phyloP scores from a whole-genome alignment of 2,329 filamentous ascomycete genomes.

The Pezicula carpinea region DNA sequence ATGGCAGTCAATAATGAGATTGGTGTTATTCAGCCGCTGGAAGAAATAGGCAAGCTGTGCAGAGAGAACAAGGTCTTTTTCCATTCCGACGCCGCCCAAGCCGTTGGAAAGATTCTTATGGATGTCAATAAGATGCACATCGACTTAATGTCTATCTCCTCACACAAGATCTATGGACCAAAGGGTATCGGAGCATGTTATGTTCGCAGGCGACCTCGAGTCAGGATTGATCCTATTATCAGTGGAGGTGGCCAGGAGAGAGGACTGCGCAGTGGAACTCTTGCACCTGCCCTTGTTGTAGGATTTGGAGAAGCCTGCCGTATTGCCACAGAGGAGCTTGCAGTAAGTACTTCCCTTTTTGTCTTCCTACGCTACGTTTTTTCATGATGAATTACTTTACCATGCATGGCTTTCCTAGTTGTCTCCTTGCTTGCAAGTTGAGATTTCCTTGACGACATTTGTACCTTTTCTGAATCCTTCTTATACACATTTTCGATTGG shows the following conservation, averaged over 20 bases:
- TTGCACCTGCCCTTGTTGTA: constrained; percentile 82
- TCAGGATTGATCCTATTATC: constrained; percentile 93
- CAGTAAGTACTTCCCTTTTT: constrained; percentile 54
- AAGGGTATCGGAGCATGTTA: constrained; percentile 98
- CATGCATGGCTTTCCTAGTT: constrained; percentile 89
- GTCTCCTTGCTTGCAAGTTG: constrained; percentile 37
- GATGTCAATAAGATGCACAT: constrained; percentile 98
- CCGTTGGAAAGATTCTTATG: constrained; percentile 95
- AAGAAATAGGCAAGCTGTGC: constrained; percentile 90
- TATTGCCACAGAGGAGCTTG: constrained; percentile 84
- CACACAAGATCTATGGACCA: constrained; percentile 97
- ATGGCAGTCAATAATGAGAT: constrained; percentile 99
- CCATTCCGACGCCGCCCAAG: constrained; percentile 94
- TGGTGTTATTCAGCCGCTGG: constrained; percentile 94
- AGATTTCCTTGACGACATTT: constrained; percentile 29
- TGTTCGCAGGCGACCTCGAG: constrained; percentile 84
- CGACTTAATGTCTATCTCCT: constrained; percentile 97
- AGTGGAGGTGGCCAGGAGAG: constrained; percentile 94
- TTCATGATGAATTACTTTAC: constrained; percentile 75
- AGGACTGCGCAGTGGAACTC: constrained; percentile 87
- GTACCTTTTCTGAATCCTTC: constrained; percentile 25
- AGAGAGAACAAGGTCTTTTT: constrained; percentile 93
- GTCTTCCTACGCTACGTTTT: constrained; percentile 6
- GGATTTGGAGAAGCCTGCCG: constrained; percentile 95
- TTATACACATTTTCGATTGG: constrained; percentile 20